Base-by-base conservation (phyloP, 1,284 basidiomycete genomes). In the Apiotrichum sp. region DNA sequence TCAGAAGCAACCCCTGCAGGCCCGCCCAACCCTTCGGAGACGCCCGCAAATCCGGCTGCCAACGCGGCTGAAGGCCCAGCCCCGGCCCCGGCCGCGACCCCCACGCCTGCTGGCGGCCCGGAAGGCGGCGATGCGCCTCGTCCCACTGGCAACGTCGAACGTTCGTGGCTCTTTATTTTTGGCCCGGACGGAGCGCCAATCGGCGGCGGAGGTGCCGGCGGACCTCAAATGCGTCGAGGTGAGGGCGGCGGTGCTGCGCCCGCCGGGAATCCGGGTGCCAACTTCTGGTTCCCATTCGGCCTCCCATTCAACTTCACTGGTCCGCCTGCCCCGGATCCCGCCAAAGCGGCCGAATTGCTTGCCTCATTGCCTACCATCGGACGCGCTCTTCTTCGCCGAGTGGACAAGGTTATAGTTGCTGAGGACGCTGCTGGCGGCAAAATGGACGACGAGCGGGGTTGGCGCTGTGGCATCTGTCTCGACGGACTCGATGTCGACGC, bases 391-490 rank as follows among this genome's bases (percentile, higher is more conserved):
- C 57, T 75, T 43, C 57, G 58, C n/a, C 56, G 70, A 8, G 64
- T 75, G 9, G 61, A 73, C 50, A 59, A 62, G 59, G 62, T 73
- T 8, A 56, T 69, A 16, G 59, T 63, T 1, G 71, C 71, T 3
- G 71, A 73, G 51, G 64, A 67, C 47, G 57, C 56, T 3, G 52
- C 62, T 6, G 53, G 52, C 46, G 63, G 56, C 38, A 61, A 65
- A 45, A 61, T 59, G 32, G 60, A 56, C 13, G 62, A 56, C 40
- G 62, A 61, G 9, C 62, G 62, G 13, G 73, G 69, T 1, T 72
- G 70, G 72, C 71, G 71, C 16, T 75, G 73, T 44, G 68, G 68
- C 0, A 64, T 73, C 29, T 75, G 73, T 53, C 58, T 73, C 29
- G 70, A 75, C 16, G 71, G 72, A 8, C 32, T 62, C 9, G 55